Base-by-base conservation (phyloP, 1,284 basidiomycete species). In the Vanrija humicola region DNA sequence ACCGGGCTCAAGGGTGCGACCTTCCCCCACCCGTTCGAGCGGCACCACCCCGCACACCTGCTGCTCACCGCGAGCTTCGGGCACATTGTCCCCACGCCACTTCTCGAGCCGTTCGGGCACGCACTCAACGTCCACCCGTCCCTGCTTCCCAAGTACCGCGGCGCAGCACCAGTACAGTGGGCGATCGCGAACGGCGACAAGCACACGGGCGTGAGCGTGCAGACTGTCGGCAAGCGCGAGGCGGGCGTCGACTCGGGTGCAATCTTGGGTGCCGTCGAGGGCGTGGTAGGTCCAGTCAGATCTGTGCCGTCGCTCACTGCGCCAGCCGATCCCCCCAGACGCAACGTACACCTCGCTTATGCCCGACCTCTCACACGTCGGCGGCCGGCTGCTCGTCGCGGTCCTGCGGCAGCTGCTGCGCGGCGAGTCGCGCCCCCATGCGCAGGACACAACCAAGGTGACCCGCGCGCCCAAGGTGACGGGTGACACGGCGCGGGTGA, bases 61-160 rank as follows among this genome's bases (percentile, higher is more conserved):
- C 81, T 98, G 7, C 65, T 98, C 5, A 95, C 92, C 0, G 92
- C 91, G 9, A 96, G 93, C 0, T 97, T 97, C 66, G 94, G 94
- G 0, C 86, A 90, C 50, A 88, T 97, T 58, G 82, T 97, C 21
- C 85, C 91, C 0, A 72, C 81, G 3, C 64, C 77, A 0, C 77
- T 92, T 44, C 82, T 96, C 3, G 68, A 79, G n/a, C 76, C 80
- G 26, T 96, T 96, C 65, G 73, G 77, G 1, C 83, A 85, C 50
- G 78, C 86, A n/a, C 78, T 98, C 43, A 97, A 98, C 68, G 83
- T 98, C 5, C 95, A 98, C 67, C 93, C 94, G 0, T 95, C 91
- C 18, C 77, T 93, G 0, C 81, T 98, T 21, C 95, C 94, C 0
- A 76, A 81, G n/a, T 91, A 91, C 73, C 84, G 93, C 23, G 95